Conservation (phyloP, 805 yeast genomes). For the Danielia reshetovae region DNA sequence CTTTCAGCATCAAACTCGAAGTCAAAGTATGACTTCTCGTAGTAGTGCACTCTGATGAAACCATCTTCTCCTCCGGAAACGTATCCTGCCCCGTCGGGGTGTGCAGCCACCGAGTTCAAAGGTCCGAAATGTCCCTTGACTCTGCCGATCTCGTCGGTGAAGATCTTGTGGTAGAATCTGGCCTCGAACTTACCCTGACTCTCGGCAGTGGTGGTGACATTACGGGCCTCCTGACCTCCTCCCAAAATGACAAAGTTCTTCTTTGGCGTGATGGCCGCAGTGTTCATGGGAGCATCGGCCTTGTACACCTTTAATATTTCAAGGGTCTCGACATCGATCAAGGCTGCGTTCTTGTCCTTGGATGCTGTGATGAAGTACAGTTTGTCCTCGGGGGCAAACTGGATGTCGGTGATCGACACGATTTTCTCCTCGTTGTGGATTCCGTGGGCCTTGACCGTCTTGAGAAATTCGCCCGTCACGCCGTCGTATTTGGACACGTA, state of each 20-base stretch:
- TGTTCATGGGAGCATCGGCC: constrained; percentile 91
- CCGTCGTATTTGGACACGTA: constrained; percentile 75
- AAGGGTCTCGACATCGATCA: constrained; percentile 75
- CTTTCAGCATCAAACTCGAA: constrained; percentile 84
- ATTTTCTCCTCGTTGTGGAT: constrained; percentile 46
- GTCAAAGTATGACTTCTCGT: constrained; percentile 89
- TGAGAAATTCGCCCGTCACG: constrained; percentile 64
- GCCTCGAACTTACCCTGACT: constrained; percentile 96
- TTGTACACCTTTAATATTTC: constrained; percentile 67
- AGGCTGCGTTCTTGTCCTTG: constrained; percentile 80
- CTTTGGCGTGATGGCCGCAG: constrained; percentile 90
- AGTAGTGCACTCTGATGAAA: constrained; percentile 87
- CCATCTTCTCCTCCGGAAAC: constrained; percentile 99
- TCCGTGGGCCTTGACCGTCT: constrained; percentile 65
- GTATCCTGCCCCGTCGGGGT: constrained; percentile 89
- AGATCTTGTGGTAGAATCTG: constrained; percentile 90
- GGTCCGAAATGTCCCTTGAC: constrained; percentile 99
- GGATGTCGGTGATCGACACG: constrained; percentile 72
- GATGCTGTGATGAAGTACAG: constrained; percentile 91
- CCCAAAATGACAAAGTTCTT: constrained; percentile 92
- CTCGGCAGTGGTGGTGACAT: constrained; percentile 94
- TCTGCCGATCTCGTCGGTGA: constrained; percentile 94
- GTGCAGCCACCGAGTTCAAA: constrained; percentile 85
- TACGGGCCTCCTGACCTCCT: constrained; percentile 99
- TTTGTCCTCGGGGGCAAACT: constrained; percentile 73